Evolutionary conservation across 441 rosid genomes (phyloP).

Genomic region (Pelargonium citronellum): DNA sequence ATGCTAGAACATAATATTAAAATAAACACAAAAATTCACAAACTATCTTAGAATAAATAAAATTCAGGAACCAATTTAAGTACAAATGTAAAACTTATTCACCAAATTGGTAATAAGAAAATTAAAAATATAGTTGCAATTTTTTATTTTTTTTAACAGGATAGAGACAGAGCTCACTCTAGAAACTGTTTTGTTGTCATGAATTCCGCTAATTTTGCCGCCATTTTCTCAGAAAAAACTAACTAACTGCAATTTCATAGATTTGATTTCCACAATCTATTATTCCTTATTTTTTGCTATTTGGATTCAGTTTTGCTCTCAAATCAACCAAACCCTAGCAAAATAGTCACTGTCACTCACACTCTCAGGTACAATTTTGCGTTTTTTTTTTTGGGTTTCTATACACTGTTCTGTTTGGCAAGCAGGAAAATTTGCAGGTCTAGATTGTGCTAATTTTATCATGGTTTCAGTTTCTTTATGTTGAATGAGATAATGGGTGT

Average conservation of each 20-base stretch:
- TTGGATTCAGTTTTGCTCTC: not conserved
- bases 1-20: too few species aligned
- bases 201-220: not conserved
- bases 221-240: not conserved
- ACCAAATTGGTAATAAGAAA: too few species aligned
- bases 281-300: not conserved
- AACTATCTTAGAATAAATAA: too few species aligned
- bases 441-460: not conserved
- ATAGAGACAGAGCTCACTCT: not conserved
- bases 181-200: not conserved
- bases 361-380: not conserved
- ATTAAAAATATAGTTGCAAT: too few species aligned
- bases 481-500: not conserved
- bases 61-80: too few species aligned
- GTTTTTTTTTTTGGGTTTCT: not conserved
- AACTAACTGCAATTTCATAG: constrained; percentile 1
- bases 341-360: not conserved
- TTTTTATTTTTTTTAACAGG: not conserved
- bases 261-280: constrained; percentile 1
- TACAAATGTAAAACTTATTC: too few species aligned
- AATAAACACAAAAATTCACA: too few species aligned
- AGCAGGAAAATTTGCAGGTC: not conserved
- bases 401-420: not conserved
- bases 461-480: not conserved
- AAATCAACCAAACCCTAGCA: not conserved